Conservation (phyloP, 441 rosid species). For the Brassica hybrid region DNA sequence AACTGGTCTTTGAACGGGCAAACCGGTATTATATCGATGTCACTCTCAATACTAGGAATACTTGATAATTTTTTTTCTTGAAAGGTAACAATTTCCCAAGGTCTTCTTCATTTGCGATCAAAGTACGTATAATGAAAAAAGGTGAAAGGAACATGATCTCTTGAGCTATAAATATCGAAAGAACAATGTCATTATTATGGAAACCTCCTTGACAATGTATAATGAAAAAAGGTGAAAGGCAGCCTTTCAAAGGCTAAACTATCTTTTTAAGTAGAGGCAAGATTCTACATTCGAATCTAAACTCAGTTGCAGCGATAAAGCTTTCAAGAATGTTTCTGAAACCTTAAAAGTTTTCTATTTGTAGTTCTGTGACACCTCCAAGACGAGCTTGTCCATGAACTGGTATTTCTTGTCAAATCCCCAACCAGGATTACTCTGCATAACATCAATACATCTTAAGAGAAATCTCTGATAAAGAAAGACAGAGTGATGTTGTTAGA, state of each 20-base stretch:
- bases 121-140: too few species aligned
- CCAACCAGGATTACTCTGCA: constrained; percentile 99
- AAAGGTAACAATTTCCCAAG: too few species aligned
- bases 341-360: constrained; percentile 43
- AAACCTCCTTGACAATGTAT: constrained; percentile 20
- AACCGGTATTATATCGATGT: too few species aligned
- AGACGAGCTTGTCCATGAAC: constrained; percentile 85
- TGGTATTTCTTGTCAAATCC: constrained; percentile 86
- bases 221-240: background rate
- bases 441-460: constrained; percentile 3
- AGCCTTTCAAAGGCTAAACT: background rate
- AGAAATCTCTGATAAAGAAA: background rate
- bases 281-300: constrained; percentile 16
- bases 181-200: constrained; percentile 29
- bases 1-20: too few species aligned
- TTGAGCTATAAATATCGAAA: constrained; percentile 7
- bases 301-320: constrained; percentile 8
- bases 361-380: constrained; percentile 70
- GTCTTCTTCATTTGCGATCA: too few species aligned
- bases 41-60: too few species aligned
- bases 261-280: constrained; percentile 11
- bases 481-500: background rate
- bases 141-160: background rate
- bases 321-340: constrained; percentile 21
- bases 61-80: too few species aligned